A percentile compares a stretch with the other conserved stretches of the same genome.
phyloP scores from a whole-genome alignment of 2,329 filamentous ascomycete genomes.

The Nothophaeocryptopus gaeumannii region DNA sequence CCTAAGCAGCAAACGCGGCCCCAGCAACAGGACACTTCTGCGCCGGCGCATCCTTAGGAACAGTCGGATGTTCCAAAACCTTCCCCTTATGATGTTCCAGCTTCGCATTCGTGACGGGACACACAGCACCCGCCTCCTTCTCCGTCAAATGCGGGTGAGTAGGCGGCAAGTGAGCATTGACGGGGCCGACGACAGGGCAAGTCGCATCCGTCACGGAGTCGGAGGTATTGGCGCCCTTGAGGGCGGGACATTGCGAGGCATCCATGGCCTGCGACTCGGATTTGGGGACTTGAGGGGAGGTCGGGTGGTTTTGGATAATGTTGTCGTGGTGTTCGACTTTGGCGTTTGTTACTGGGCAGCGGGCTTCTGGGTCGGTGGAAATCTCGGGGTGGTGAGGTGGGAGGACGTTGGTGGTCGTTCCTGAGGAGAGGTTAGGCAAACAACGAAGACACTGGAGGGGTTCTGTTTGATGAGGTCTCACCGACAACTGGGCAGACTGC shows the following conservation, averaged over 20 bases:
- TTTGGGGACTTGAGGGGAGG: slow-evolving; percentile 31
- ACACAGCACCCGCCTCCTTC: slow-evolving; percentile 39
- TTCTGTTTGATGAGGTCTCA: no score
- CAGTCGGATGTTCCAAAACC: slow-evolving; percentile 41
- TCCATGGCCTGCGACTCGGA: slow-evolving; percentile 27
- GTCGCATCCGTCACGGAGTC: slow-evolving; percentile 43
- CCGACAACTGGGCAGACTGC: slow-evolving; percentile 21
- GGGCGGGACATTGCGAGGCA: slow-evolving; percentile 42
- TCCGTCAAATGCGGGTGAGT: slow-evolving; percentile 41
- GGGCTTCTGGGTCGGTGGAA: slow-evolving; percentile 39
- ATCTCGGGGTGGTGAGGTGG: slow-evolving; percentile 43
- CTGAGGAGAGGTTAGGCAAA: no score
- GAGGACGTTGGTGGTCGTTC: slow-evolving; percentile 44
- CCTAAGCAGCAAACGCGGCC: background rate
- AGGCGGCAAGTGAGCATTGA: slow-evolving; percentile 40
- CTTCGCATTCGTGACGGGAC: slow-evolving; percentile 45
- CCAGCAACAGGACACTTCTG: slow-evolving; percentile 45
- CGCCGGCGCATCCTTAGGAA: slow-evolving; percentile 38
- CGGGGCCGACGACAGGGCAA: slow-evolving; percentile 46
- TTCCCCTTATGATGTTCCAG: slow-evolving; percentile 45
- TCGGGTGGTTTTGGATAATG: slow-evolving; percentile 41
- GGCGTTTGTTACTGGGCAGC: slow-evolving; percentile 47
- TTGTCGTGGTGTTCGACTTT: slow-evolving; percentile 46
- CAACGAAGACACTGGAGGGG: slow-evolving; percentile 38
- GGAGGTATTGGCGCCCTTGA: slow-evolving; percentile 40